Evolutionary conservation across 345 rosid species (phyloP), one percentile per base, ranked within the genome.

Genomic region (Eucalyptus curtisii): DNA sequence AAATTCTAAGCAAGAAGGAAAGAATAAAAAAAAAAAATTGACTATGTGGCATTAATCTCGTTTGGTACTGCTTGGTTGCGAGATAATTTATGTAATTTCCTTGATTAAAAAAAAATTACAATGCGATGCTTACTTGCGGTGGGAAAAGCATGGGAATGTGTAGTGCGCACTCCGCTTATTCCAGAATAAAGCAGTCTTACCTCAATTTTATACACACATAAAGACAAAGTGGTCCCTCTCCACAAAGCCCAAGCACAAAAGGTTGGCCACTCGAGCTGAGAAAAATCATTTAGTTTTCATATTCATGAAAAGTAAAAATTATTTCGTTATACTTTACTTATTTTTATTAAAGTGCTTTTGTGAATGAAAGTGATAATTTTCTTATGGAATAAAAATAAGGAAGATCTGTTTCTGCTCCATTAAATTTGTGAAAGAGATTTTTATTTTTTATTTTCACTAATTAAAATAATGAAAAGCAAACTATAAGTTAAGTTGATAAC

Each of bases 161-260:
- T 91, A 91, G 14, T 93, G 84, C 92, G 93, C 94, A 93, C 95
- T 89, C 95, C 88, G 94, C 93, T 86, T 92, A 88, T 88, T 66
- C 45, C 86, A 88, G 91, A 93, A 91, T 94, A 89, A 92, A 89
- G 7, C 87, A 20, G 71, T 6, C 84, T 40, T 11, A 42, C 42
- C 27, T 76, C 25, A 42, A 40, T 76, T 40, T 10, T 76, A 31
- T 33, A 40, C 82, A 9, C 47, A 13, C 82, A 76, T 44, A 76
- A 76, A 76, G 82, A 6, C 22, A 76, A 71, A 71, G 81, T 31
- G 37, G 25, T 19, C 25, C 45, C 81, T 19, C 45, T 10, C 45
- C 45, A 71, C 12, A 71, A 37, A 71, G 81, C 8, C 27, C 82
- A 19, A 37, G 27, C 82, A 76, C 45, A 76, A 76, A 76, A 76